Base-by-base conservation (phyloP, 2,329 filamentous ascomycete species). In the Nigrospora osmanthi region DNA sequence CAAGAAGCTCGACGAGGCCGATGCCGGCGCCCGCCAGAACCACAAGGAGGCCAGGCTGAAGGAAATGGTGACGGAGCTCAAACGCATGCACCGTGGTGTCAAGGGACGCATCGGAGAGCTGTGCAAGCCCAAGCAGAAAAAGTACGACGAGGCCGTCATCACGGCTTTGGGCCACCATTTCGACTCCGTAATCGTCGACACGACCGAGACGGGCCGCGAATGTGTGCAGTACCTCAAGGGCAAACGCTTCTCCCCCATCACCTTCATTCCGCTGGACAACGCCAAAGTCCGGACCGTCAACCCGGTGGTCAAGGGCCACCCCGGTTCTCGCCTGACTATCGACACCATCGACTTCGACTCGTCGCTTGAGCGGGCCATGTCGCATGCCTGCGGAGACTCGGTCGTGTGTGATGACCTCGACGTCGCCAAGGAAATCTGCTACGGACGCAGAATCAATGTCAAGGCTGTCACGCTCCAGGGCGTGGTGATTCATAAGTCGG, bases 81-180 rank as follows among this genome's bases (percentile, higher is more conserved):
- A 95, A 64, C 85, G 89, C 43, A 86, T 95, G 51, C 95, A 89
- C 56, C 88, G 89, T 1, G 91, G 91, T 39, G 91, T 98, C 38
- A 87, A 87, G 53, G 93, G 93, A 16, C 83, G 91, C 38, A 80
- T 97, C 38, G 88, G 89, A 50, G 89, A 95, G 52, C 78, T 98
- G 36, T 96, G 93, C 69, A 90, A 88, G 53, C 91, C 93, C 1
- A 97, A 96, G 65, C 89, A 96, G 68, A 96, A 95, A 68, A 97
- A 96, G 63, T 98, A 84, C 58, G 87, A 93, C 51, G 88, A 93
- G 54, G 93, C 93, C 38, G 87, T 98, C 51, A 89, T 88, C 56
- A 94, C 89, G 17, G 89, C 95, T 7, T 78, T 98, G 4, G 93
- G 93, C 42, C 82, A 88, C 44, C 87, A 97, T 59, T 95, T 95